A percentile compares a stretch with the other conserved stretches of the same genome.
These are phyloP conservation scores for Glutinoglossum americanum DNA, from an alignment of 495 filamentous ascomycete genomes.

Conservation along the genomic window DNA sequence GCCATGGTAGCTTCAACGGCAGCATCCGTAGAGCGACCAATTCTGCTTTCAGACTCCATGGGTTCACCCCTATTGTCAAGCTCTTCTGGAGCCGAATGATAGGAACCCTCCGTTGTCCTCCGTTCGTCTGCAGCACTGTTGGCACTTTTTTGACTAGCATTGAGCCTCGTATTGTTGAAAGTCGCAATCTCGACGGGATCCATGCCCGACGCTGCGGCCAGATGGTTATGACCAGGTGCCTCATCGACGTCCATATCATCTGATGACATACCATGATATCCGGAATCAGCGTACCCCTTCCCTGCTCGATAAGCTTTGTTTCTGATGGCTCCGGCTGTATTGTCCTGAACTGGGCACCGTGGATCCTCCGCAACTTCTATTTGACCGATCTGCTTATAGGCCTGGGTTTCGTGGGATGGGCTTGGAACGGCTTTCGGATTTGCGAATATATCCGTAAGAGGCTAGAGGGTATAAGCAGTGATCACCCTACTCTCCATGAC, in stretches of 20 bases:
- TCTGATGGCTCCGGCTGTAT: neutral
- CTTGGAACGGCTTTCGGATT: slow-evolving; percentile 15
- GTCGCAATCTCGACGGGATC: slow-evolving; percentile 15
- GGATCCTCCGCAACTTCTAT: slow-evolving; percentile 6
- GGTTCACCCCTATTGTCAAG: slow-evolving; percentile 5
- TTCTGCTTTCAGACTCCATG: neutral
- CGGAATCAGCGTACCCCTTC: slow-evolving; percentile 37
- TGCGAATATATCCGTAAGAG: slow-evolving; percentile 62
- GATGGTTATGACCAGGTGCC: slow-evolving; percentile 6
- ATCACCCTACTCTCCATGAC: neutral
- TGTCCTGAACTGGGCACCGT: slow-evolving; percentile 10
- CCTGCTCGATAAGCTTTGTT: slow-evolving; percentile 1
- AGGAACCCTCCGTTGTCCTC: slow-evolving; percentile 35
- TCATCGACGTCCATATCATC: slow-evolving; percentile 25
- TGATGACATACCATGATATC: slow-evolving; percentile 59
- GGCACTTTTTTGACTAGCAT: neutral
- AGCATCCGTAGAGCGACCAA: neutral
- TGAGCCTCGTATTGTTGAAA: neutral
- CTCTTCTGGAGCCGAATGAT: slow-evolving; percentile 48
- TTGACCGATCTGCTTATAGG: slow-evolving; percentile 9
- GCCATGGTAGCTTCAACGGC: neutral
- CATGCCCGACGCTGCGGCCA: slow-evolving; percentile 6
- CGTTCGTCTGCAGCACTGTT: slow-evolving; percentile 20
- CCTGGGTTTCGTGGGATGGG: slow-evolving; percentile 12
- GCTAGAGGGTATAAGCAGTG: slow-evolving; percentile 26